Conservation (phyloP, 805 yeast species). For the Starmera dryadoides region DNA sequence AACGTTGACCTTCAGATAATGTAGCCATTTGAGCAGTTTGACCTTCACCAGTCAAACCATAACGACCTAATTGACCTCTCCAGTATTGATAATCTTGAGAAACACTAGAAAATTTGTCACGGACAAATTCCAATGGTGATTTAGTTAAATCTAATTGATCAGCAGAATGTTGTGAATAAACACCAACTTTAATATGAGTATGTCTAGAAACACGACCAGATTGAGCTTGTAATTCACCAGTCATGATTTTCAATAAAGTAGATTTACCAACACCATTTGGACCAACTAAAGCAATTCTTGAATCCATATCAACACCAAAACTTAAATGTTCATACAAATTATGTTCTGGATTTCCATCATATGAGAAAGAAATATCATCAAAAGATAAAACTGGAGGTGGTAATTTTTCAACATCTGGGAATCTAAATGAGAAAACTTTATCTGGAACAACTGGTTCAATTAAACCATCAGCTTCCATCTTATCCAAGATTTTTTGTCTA, state of each 20-base stretch:
- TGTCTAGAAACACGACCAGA: slow-evolving; percentile 95
- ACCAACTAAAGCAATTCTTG: slow-evolving; percentile 95
- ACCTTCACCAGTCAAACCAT: slow-evolving; percentile 97
- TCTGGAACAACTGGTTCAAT: slow-evolving; percentile 90
- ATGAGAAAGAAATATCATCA: slow-evolving; percentile 90
- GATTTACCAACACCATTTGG: slow-evolving; percentile 99
- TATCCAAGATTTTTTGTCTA: slow-evolving; percentile 97
- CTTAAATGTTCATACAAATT: slow-evolving; percentile 85
- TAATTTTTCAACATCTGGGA: slow-evolving; percentile 91
- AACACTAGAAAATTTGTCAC: slow-evolving; percentile 82
- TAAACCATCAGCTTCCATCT: slow-evolving; percentile 99
- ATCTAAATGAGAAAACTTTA: slow-evolving; percentile 87
- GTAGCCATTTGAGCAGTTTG: slow-evolving; percentile 99
- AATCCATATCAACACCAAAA: slow-evolving; percentile 99
- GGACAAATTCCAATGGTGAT: slow-evolving; percentile 92
- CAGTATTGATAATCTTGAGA: slow-evolving; percentile 98
- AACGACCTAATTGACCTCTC: slow-evolving; percentile 97
- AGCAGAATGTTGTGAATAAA: slow-evolving; percentile 97
- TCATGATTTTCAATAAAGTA: slow-evolving; percentile 91
- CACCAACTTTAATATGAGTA: slow-evolving; percentile 96
- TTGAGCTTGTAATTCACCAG: slow-evolving; percentile 87
- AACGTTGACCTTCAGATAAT: slow-evolving; percentile 97
- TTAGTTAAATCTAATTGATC: slow-evolving; percentile 95
- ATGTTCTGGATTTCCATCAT: slow-evolving; percentile 76
- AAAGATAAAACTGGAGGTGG: slow-evolving; percentile 98